Evolutionary conservation across 441 rosid genomes (phyloP).

Genomic region (Euphorbia corollata): DNA sequence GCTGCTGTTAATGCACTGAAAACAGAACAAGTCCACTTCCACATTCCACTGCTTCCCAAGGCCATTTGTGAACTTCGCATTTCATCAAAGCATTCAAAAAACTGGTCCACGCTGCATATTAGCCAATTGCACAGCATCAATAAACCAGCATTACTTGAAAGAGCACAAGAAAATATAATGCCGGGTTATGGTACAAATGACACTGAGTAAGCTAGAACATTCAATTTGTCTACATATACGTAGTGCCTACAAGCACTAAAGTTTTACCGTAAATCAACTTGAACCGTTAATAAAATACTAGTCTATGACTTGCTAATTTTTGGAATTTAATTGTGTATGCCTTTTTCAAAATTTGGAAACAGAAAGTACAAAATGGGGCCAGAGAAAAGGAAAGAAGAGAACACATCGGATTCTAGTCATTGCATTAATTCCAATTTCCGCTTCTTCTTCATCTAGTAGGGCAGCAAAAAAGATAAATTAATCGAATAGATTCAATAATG

Average conservation of each 20-base stretch:
- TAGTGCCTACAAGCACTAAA: background rate
- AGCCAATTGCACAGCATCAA: slow-evolving; percentile 20
- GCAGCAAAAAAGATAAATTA: background rate
- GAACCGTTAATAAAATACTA: background rate
- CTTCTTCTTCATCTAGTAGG: background rate
- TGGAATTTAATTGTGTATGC: background rate
- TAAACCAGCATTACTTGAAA: slow-evolving; percentile 16
- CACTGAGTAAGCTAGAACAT: background rate
- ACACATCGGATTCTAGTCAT: background rate
- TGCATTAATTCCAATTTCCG: background rate
- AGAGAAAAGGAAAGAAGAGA: background rate
- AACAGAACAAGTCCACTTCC: slow-evolving; percentile 97
- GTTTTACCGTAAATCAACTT: background rate
- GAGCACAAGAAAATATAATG: background rate
- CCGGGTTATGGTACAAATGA: background rate
- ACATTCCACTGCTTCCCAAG: slow-evolving; percentile 89
- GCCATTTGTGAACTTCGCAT: slow-evolving; percentile 84
- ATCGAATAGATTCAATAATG: background rate
- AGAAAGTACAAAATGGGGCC: background rate
- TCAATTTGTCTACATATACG: background rate
- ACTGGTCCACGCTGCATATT: slow-evolving; percentile 77
- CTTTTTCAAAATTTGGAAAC: background rate
- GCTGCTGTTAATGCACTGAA: slow-evolving; percentile 96
- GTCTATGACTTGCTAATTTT: background rate
- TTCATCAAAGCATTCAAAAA: slow-evolving; percentile 95